phyloP scores from a whole-genome alignment of 2,329 filamentous ascomycete genomes.

The Nakataea oryzae region DNA sequence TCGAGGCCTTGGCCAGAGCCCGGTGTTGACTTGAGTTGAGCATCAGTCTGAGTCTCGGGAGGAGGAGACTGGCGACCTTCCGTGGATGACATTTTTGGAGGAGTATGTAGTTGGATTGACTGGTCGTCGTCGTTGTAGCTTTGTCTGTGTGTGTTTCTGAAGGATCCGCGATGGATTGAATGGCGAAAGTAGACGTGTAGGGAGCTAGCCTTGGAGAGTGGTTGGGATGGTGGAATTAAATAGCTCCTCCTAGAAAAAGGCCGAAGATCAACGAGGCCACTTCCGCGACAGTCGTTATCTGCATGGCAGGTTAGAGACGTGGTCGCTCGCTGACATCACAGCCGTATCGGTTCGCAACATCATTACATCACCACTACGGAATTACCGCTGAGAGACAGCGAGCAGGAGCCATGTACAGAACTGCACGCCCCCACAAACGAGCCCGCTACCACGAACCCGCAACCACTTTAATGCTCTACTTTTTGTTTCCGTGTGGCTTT shows the following conservation, averaged over 20 bases:
- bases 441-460: no score
- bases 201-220: no score
- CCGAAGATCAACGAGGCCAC: neutral
- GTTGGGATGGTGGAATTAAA: neutral
- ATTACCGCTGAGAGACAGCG: no score
- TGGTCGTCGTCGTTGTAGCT: no score
- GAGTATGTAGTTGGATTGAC: neutral
- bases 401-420: no score
- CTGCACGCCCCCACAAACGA: no score
- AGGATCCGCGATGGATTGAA: no score
- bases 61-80: slow-evolving; percentile 69
- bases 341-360: neutral
- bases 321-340: neutral
- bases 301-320: neutral
- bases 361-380: neutral
- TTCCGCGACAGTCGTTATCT: neutral
- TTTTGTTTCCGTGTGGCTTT: no score
- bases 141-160: no score
- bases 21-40: slow-evolving; percentile 50
- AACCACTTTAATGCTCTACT: no score
- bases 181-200: no score
- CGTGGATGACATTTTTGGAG: slow-evolving; percentile 46
- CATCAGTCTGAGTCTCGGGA: slow-evolving; percentile 55
- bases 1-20: slow-evolving; percentile 48
- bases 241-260: neutral